Conservation (phyloP, 192 early-diverging fungal genomes). For the Coemansia erecta region DNA sequence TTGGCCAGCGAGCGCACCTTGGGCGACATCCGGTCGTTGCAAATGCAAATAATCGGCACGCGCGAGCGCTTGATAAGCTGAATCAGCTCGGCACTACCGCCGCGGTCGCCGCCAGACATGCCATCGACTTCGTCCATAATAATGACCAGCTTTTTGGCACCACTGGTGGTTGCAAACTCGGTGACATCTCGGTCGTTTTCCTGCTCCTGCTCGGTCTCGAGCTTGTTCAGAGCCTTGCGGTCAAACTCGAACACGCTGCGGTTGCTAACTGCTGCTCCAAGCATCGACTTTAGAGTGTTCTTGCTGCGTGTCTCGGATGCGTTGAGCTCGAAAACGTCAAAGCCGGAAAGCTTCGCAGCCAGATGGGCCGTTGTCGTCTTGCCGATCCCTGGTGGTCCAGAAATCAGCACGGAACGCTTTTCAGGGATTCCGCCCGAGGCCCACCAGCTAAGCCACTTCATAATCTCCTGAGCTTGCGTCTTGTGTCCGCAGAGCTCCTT, state of each 20-base stretch:
- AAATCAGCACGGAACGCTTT: conserved; percentile 71
- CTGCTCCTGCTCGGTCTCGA: conserved; percentile 25
- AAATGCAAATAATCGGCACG: conserved; percentile 98
- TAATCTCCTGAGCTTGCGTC: conserved; percentile 62
- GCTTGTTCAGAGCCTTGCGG: conserved; percentile 17
- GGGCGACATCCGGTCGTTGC: conserved; percentile 86
- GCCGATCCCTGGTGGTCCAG: conserved; percentile 96
- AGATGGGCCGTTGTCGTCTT: conserved; percentile 96
- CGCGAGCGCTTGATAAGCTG: conserved; percentile 84
- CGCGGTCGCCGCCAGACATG: conserved; percentile 96
- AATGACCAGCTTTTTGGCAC: conserved; percentile 57
- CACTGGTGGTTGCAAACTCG: conserved; percentile 17
- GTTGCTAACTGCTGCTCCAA: conserved; percentile 59
- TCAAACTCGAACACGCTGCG: conserved; percentile 62
- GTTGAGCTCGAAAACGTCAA: conserved; percentile 89
- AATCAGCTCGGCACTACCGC: conserved; percentile 84
- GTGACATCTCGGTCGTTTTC: conserved; percentile 26
- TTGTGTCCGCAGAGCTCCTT: conserved; percentile 90
- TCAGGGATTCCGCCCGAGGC: conserved; percentile 32
- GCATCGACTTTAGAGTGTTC: conserved; percentile 65
- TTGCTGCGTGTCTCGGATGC: conserved; percentile 95
- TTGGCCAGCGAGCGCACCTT: conserved; percentile 84
- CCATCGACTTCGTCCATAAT: conserved; percentile 99
- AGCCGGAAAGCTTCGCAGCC: conserved; percentile 76
- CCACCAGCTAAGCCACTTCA: conserved; percentile 78